Conservation (phyloP, 768 basidiomycete genomes). For the Aureoboletus auriporus region DNA sequence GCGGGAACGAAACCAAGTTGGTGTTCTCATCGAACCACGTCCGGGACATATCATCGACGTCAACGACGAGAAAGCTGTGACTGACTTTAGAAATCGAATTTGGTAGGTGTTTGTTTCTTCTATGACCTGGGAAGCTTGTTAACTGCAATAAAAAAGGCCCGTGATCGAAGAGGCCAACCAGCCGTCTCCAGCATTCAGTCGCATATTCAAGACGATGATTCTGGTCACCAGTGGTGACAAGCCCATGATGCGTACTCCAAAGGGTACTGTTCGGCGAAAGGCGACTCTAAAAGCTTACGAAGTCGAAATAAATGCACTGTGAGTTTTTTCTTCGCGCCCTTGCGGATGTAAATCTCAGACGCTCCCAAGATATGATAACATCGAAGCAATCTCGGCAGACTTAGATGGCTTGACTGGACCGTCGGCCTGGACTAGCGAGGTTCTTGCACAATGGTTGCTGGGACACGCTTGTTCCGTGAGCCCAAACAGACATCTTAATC, state of each 20-base stretch:
- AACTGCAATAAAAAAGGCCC: conserved; percentile 23
- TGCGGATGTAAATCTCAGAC: neutral
- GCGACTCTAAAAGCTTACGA: conserved; percentile 17
- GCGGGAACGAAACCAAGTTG: conserved; percentile 28
- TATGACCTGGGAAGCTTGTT: neutral
- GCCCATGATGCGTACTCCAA: conserved; percentile 38
- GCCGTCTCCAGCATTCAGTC: conserved; percentile 35
- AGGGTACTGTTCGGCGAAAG: conserved; percentile 23
- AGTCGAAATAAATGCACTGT: conserved; percentile 23
- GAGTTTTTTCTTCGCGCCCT: neutral
- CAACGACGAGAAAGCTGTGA: conserved; percentile 18
- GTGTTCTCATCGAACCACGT: conserved; percentile 31
- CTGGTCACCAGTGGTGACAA: conserved; percentile 35
- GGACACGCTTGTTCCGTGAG: conserved; percentile 5
- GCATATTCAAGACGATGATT: conserved; percentile 52
- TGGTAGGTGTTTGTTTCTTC: conserved; percentile 19
- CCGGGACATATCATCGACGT: conserved; percentile 16
- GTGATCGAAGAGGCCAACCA: conserved; percentile 40
- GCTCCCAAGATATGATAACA: conserved; percentile 2
- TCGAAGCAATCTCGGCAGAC: neutral
- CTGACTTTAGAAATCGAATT: conserved; percentile 26
- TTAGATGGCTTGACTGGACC: conserved; percentile 1
- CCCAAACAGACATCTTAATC: conserved; percentile 1
- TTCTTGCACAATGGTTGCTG: conserved; percentile 10
- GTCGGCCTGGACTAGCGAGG: conserved; percentile 1